These are phyloP conservation scores for Macrophomina pseudophaseolina DNA, from an alignment of 2,329 filamentous ascomycete genomes.

Conservation along the genomic window DNA sequence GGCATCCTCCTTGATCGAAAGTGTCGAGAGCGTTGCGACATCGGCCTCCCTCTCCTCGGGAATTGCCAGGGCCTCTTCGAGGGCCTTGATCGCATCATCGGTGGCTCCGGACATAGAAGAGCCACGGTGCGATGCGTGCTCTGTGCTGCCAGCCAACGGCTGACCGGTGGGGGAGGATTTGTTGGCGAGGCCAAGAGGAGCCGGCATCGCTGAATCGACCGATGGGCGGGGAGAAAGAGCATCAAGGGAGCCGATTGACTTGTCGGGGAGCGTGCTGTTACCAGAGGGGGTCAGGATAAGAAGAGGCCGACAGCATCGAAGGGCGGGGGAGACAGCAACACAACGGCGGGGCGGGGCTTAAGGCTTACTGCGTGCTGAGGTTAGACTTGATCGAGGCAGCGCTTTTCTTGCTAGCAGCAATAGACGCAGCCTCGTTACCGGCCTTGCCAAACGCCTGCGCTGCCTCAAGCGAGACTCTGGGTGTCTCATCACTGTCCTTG, in stretches of 20 bases:
- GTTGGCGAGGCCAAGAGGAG: constrained; percentile 3
- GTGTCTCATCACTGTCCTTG: constrained; percentile 36
- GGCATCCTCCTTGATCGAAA: neutral
- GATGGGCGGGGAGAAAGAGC: constrained; percentile 20
- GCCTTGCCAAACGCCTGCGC: constrained; percentile 44
- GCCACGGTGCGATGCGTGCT: constrained; percentile 33
- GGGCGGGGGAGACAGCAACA: constrained; percentile 6
- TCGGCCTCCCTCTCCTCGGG: constrained; percentile 32
- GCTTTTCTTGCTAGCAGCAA: constrained; percentile 43
- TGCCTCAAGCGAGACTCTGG: constrained; percentile 35
- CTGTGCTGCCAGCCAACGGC: constrained; percentile 13
- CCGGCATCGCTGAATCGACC: constrained; percentile 17
- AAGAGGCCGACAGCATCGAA: constrained; percentile 19
- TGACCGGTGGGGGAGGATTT: constrained; percentile 30
- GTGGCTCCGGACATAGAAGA: constrained; percentile 34
- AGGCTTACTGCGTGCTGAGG: constrained; percentile 35
- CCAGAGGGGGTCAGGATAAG: constrained; percentile 18
- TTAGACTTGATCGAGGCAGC: constrained; percentile 40
- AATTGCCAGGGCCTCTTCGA: constrained; percentile 38
- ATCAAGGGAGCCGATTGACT: neutral
- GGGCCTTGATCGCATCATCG: constrained; percentile 39
- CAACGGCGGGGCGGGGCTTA: constrained; percentile 22
- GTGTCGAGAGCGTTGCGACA: constrained; percentile 3
- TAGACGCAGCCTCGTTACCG: constrained; percentile 43
- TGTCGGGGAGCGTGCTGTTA: constrained; percentile 20